phyloP scores from a whole-genome alignment of 2,329 filamentous ascomycete species.

The Exophiala aquamarina region DNA sequence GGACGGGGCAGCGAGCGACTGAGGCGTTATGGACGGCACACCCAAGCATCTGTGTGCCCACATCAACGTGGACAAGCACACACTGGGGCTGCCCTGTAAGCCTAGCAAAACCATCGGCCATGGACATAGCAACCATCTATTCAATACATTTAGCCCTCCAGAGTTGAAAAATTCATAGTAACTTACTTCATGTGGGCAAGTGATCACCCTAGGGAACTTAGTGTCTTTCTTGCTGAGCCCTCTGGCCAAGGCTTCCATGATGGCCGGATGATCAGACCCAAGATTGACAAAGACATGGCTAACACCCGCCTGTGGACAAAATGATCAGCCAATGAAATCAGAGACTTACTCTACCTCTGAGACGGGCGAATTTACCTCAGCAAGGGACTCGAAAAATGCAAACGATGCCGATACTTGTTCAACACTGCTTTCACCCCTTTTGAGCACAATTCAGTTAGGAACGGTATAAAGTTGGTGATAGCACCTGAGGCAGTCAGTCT shows the following conservation, averaged over 20 bases:
- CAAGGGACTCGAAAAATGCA: conserved; percentile 1
- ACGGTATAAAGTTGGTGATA: too few species aligned
- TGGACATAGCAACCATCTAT: conserved; percentile 80
- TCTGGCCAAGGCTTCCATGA: conserved; percentile 78
- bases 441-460: too few species aligned
- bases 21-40: conserved; percentile 79
- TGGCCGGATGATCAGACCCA: conserved; percentile 65
- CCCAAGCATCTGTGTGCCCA: conserved; percentile 75
- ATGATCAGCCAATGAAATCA: too few species aligned
- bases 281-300: conserved; percentile 55
- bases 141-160: conserved; percentile 6
- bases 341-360: too few species aligned
- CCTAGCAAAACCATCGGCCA: conserved; percentile 78
- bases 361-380: background rate
- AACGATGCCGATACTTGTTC: conserved; percentile 1
- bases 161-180: background rate
- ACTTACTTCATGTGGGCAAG: conserved; percentile 73
- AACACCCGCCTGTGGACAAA: conserved; percentile 43
- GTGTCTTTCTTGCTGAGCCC: conserved; percentile 66
- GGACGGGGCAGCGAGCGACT: conserved; percentile 68
- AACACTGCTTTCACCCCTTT: too few species aligned
- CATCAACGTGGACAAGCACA: conserved; percentile 78
- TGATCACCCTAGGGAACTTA: conserved; percentile 71
- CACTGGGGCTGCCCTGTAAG: conserved; percentile 71
- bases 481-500: too few species aligned